Base-by-base conservation (phyloP, 2,329 filamentous ascomycete genomes). In the Alternaria brassicicola region DNA sequence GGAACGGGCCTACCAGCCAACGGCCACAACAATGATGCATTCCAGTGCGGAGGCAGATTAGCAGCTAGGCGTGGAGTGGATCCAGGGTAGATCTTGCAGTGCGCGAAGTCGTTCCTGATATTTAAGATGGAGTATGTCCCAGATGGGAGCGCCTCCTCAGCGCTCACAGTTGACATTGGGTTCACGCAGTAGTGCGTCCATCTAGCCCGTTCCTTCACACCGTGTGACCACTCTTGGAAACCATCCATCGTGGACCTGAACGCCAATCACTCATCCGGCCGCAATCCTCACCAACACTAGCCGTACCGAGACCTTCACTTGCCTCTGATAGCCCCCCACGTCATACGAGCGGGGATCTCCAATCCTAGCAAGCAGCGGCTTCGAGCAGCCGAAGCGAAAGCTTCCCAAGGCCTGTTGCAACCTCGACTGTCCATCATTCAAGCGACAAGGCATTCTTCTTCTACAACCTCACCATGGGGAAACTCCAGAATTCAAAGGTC, bases 401-500 rank as follows among this genome's bases (percentile, higher is more conserved):
- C 62, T 68, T 69, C 55, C 62, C 70, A 68, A 71, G 59, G 36
- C 59, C 55, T 53, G 52, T 66, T 42, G 56, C 59, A 23, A 62
- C 68, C 53, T 58, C 63, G 8, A 39, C 55, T 31, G 17, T 50
- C n/a, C 31, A 61, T n/a, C 62, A 67, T 50, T 65, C 62, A 55
- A 62, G 61, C 52, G 53, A 66, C 59, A 64, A 57, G 42, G 19
- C 30, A 59, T 39, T 50, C 38, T 49, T 63, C 57, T 23, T 55
- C 59, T 43, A 30, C 28, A 25, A 28, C 30, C 28, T 33, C 61
- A 67, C 65, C 60, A 82, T 82, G 81, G 78, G 79, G 66, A 79
- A 78, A 53, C 55, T 78, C 49, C 75, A 67, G 53, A 62, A 69
- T 13, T 77, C 76, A 26, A 81, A 76, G 60, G 47, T 77, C 39